These are phyloP conservation scores for Sporothrix pseudoabietina DNA, from an alignment of 2,329 filamentous ascomycete species.

Conservation along the genomic window DNA sequence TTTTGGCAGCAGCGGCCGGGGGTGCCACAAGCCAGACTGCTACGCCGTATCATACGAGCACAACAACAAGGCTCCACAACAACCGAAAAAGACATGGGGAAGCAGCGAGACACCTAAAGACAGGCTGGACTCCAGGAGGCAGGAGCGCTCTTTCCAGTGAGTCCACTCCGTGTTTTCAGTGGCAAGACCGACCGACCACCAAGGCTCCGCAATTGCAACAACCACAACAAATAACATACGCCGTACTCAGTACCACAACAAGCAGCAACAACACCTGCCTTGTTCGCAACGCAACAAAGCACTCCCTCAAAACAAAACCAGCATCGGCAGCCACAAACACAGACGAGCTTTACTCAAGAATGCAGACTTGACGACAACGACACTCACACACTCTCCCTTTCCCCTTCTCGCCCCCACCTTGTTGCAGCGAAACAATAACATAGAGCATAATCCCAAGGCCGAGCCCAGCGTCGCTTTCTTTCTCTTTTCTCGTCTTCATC, in stretches of 20 bases:
- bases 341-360: conserved; percentile 24
- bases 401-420: neutral
- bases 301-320: neutral
- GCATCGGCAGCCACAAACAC: neutral
- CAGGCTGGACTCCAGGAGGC: neutral
- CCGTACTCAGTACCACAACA: neutral
- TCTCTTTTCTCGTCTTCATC: neutral
- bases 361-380: conserved; percentile 29
- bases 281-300: conserved; percentile 7
- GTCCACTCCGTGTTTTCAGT: neutral
- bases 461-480: conserved; percentile 14
- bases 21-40: conserved; percentile 23
- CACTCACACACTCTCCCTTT: neutral
- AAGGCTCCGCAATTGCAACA: conserved; percentile 19
- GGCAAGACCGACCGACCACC: conserved; percentile 1
- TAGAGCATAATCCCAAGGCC: neutral
- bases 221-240: conserved; percentile 11
- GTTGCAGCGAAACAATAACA: conserved; percentile 16
- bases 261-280: neutral
- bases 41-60: conserved; percentile 25
- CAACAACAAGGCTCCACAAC: conserved; percentile 24
- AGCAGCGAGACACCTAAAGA: neutral
- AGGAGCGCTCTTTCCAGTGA: neutral
- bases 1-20: conserved; percentile 24
- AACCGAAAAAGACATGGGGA: conserved; percentile 11